phyloP scores from a whole-genome alignment of 2,329 filamentous ascomycete species.

The Byssoonygena ceratinophila region DNA sequence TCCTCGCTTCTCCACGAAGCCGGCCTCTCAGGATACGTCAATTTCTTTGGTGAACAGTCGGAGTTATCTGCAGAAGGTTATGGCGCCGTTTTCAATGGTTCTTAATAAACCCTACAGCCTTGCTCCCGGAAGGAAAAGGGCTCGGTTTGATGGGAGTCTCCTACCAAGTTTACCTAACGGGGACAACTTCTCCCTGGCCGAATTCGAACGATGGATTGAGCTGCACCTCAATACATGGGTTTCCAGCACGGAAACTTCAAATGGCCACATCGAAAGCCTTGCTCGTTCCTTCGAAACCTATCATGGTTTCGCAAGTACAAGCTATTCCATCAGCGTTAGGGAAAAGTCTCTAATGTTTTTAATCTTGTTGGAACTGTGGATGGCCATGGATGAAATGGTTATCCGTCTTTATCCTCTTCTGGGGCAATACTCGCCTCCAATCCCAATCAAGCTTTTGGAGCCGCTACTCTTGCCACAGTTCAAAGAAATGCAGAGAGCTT shows the following conservation, averaged over 20 bases:
- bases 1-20: neutral
- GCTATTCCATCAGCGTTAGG: constrained; percentile 29
- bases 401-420: constrained; percentile 35
- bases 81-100: no score
- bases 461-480: constrained; percentile 38
- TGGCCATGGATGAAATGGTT: constrained; percentile 44
- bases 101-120: no score
- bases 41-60: neutral
- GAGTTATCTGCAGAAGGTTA: neutral
- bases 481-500: constrained; percentile 40
- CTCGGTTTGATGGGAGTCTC: neutral
- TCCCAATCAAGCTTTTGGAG: constrained; percentile 34
- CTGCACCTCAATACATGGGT: constrained; percentile 7
- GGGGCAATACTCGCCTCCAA: constrained; percentile 37
- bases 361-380: constrained; percentile 49
- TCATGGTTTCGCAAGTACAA: neutral
- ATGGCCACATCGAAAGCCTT: neutral
- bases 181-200: constrained; percentile 1
- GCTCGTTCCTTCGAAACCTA: neutral
- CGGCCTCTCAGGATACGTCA: neutral
- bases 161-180: neutral
- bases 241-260: neutral
- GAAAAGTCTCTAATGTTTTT: constrained; percentile 47
- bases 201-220: constrained; percentile 14
- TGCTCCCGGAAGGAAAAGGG: neutral